Percentiles rank a stretch among this genome's conserved stretches.
Evolutionary conservation across 352 stramenopile species (phyloP).

Genomic region (Globisporangium alternatum): DNA sequence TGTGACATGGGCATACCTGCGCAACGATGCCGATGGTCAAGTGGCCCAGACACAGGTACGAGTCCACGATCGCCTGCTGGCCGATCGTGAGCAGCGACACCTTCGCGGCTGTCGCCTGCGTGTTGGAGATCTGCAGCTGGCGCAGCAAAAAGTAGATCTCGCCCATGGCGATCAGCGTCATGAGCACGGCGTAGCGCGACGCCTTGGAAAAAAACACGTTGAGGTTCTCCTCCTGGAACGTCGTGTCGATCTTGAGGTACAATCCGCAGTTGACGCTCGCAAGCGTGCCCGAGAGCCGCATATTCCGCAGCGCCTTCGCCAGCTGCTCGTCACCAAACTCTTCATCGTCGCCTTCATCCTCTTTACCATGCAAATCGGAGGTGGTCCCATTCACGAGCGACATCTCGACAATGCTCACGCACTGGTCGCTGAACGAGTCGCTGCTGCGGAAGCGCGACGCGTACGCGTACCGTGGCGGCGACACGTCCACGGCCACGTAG

Average conservation of each 20-base stretch:
- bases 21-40: constrained; percentile 93
- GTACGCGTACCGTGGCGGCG: constrained; percentile 76
- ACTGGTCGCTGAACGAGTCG: constrained; percentile 82
- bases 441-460: constrained; percentile 75
- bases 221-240: constrained; percentile 81
- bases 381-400: constrained; percentile 45
- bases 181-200: constrained; percentile 74
- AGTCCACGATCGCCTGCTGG: constrained; percentile 89
- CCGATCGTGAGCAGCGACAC: constrained; percentile 84
- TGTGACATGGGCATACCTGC: constrained; percentile 25
- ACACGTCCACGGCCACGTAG: constrained; percentile 72
- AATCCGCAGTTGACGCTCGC: constrained; percentile 77
- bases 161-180: constrained; percentile 82
- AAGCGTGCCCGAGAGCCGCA: constrained; percentile 57
- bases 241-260: constrained; percentile 70
- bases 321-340: constrained; percentile 25
- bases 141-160: constrained; percentile 86
- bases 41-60: constrained; percentile 94
- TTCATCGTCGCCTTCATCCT: constrained; percentile 34
- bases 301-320: constrained; percentile 39
- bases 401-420: constrained; percentile 81
- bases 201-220: constrained; percentile 82
- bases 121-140: constrained; percentile 83
- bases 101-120: constrained; percentile 79
- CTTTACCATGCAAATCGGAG: constrained; percentile 2